phyloP scores from a whole-genome alignment of 2,329 filamentous ascomycete species.

The Aureobasidium sp. region DNA sequence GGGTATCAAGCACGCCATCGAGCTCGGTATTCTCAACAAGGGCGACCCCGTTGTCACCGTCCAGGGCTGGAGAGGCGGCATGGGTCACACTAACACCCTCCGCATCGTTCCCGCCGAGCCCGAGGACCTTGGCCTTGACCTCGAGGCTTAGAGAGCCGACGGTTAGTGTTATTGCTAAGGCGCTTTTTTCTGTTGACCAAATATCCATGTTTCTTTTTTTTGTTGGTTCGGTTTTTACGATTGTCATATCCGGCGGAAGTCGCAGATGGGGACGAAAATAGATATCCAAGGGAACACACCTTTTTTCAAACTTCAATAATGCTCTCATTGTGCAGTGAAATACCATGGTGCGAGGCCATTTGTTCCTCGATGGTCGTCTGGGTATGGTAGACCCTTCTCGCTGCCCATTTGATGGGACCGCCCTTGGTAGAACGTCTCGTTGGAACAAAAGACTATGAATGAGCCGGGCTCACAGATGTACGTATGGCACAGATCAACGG shows the following conservation, averaged over 20 bases:
- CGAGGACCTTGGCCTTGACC: constrained; percentile 42
- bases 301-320: background rate
- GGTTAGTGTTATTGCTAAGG: background rate
- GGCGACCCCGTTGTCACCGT: constrained; percentile 75
- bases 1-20: constrained; percentile 81
- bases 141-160: constrained; percentile 32
- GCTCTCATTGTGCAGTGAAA: background rate
- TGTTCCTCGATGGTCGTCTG: too few relatives aligned
- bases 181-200: background rate
- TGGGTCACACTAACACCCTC: constrained; percentile 82
- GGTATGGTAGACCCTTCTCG: too few relatives aligned
- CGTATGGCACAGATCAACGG: too few relatives aligned
- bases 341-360: background rate
- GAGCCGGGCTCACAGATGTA: too few relatives aligned
- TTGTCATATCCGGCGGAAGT: constrained; percentile 5
- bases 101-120: constrained; percentile 42
- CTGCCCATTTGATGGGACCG: too few relatives aligned
- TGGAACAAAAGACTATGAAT: too few relatives aligned
- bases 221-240: constrained; percentile 5
- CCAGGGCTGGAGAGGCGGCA: constrained; percentile 84
- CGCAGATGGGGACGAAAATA: constrained; percentile 2
- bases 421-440: too few relatives aligned
- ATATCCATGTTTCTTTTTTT: background rate
- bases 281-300: constrained; percentile 1
- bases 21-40: constrained; percentile 65